Percentiles rank a stretch among this genome's conserved stretches.
Evolutionary conservation across 352 stramenopile genomes (phyloP).

Genomic region (Achlya hypogyna): DNA sequence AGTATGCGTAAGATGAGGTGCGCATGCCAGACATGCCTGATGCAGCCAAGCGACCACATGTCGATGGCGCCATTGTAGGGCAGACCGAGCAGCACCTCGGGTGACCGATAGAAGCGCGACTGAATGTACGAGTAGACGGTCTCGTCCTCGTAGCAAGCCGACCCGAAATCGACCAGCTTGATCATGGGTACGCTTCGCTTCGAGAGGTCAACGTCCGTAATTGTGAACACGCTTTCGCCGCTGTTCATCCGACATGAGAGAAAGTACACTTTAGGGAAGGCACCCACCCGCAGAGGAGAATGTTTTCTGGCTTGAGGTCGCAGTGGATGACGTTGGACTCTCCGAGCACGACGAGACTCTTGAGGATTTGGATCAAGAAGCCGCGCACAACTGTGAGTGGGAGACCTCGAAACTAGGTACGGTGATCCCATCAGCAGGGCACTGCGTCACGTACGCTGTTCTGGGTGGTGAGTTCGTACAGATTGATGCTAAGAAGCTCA

Average conservation of each 20-base stretch:
- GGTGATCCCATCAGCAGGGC: not conserved
- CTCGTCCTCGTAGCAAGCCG: slow-evolving; percentile 70
- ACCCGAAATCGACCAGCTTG: slow-evolving; percentile 93
- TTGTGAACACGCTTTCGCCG: slow-evolving; percentile 50
- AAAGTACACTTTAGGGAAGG: slow-evolving; percentile 30
- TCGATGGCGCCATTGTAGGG: slow-evolving; percentile 33
- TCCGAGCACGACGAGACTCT: slow-evolving; percentile 45
- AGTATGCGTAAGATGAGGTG: not conserved
- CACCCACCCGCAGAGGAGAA: slow-evolving; percentile 25
- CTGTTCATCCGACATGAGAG: not conserved
- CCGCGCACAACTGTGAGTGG: slow-evolving; percentile 65
- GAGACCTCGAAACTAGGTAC: slow-evolving; percentile 81
- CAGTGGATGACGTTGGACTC: slow-evolving; percentile 80
- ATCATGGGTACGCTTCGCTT: slow-evolving; percentile 26
- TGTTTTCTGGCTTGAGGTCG: slow-evolving; percentile 92
- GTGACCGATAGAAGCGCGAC: slow-evolving; percentile 83
- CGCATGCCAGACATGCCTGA: slow-evolving; percentile 19
- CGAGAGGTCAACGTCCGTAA: slow-evolving; percentile 55
- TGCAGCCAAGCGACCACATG: slow-evolving; percentile 38
- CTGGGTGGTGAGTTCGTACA: slow-evolving; percentile 85
- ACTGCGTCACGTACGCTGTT: slow-evolving; percentile 7
- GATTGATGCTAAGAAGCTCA: slow-evolving; percentile 81
- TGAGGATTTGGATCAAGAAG: slow-evolving; percentile 64
- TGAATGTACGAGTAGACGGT: slow-evolving; percentile 87
- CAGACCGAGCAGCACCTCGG: slow-evolving; percentile 86